Percentiles rank a stretch among this genome's conserved stretches.
Conservation (phyloP, 345 rosid species). For the Eucalyptus pauciflora region DNA sequence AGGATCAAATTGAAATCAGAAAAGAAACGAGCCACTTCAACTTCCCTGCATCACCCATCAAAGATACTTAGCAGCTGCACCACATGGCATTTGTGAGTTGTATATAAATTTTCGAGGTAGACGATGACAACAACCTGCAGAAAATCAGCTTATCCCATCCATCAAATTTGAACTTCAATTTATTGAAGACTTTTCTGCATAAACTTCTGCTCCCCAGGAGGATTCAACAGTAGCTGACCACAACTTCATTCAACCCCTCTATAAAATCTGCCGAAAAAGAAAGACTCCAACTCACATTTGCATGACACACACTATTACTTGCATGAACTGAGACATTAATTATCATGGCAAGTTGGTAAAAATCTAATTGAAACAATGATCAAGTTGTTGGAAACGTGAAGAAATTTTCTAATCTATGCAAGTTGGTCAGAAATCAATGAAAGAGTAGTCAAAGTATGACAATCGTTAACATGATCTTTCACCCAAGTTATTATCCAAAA, state of each 20-base stretch:
- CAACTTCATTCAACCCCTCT: neutral
- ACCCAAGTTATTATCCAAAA: neutral
- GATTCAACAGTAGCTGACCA: neutral
- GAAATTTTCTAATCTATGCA: neutral
- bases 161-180: neutral
- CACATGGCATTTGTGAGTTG: neutral
- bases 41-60: neutral
- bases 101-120: neutral
- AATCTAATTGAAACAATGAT: neutral
- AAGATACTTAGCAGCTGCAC: neutral
- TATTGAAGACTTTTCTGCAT: neutral
- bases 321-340: neutral
- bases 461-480: neutral
- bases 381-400: neutral
- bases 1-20: neutral
- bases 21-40: neutral
- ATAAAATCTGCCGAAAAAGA: neutral
- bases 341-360: neutral
- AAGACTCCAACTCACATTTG: neutral
- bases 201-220: neutral
- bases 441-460: neutral
- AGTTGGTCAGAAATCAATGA: neutral
- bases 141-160: neutral
- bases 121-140: neutral
- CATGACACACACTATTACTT: neutral